These are phyloP conservation scores for Carpinus viminea DNA, from an alignment of 306 rosid genomes.

Conservation along the genomic window DNA sequence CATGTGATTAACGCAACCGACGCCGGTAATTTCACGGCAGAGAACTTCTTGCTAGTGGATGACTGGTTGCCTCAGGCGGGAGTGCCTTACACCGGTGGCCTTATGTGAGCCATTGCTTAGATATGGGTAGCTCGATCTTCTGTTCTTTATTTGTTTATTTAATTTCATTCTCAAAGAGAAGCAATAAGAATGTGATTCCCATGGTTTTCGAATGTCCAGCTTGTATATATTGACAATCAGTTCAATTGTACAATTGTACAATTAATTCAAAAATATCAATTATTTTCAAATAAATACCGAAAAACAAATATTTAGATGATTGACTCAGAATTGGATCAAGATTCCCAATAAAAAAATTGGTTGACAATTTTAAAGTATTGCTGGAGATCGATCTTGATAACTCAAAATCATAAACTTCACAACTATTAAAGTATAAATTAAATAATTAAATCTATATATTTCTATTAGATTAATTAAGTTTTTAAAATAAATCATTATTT, in stretches of 20 bases:
- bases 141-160: neutral
- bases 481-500: no score
- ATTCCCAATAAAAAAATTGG: no score
- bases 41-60: slow-evolving; percentile 66
- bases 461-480: no score
- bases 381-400: no score
- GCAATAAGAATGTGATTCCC: slow-evolving; percentile 2
- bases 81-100: slow-evolving; percentile 50
- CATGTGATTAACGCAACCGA: slow-evolving; percentile 63
- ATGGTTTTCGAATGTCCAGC: neutral
- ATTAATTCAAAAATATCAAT: neutral
- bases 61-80: slow-evolving; percentile 81
- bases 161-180: neutral
- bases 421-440: neutral
- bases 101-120: neutral
- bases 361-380: no score
- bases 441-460: no score
- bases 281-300: neutral
- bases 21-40: slow-evolving; percentile 69
- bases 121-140: neutral
- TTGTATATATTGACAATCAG: neutral
- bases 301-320: neutral
- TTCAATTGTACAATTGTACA: neutral
- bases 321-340: neutral
- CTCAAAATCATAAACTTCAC: neutral